These are phyloP conservation scores for Phytophthora sp. DNA, from an alignment of 352 stramenopile species.

Conservation along the genomic window DNA sequence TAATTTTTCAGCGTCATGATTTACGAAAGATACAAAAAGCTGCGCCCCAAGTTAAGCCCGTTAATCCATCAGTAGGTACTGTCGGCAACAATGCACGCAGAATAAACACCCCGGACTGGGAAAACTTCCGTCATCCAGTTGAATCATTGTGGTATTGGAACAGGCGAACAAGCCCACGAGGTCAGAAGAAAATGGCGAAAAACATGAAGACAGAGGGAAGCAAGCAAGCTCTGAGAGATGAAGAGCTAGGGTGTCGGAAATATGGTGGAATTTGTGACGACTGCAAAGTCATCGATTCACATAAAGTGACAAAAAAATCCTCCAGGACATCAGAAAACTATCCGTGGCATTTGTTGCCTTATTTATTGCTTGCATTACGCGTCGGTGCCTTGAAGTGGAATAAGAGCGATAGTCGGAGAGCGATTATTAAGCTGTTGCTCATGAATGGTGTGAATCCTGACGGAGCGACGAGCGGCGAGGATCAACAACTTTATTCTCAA, in stretches of 20 bases:
- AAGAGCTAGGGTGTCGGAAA: slow-evolving; percentile 30
- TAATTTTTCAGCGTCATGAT: slow-evolving; percentile 30
- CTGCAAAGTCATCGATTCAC: not conserved
- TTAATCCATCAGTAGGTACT: not conserved
- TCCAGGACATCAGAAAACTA: not conserved
- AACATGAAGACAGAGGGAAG: not conserved
- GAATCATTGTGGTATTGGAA: slow-evolving; percentile 38
- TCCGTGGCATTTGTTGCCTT: slow-evolving; percentile 3
- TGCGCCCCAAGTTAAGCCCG: not conserved
- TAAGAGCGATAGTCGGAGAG: not conserved
- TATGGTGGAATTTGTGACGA: slow-evolving; percentile 29
- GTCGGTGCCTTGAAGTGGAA: slow-evolving; percentile 15
- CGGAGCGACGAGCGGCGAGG: not conserved
- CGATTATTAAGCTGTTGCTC: slow-evolving; percentile 41
- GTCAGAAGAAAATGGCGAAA: not conserved
- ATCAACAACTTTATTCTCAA: too few species aligned
- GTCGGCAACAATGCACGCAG: not conserved
- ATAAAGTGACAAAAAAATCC: not conserved
- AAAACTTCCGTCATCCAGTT: slow-evolving; percentile 24
- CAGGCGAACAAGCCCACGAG: not conserved
- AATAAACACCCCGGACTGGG: slow-evolving; percentile 8
- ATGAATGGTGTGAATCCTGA: slow-evolving; percentile 29
- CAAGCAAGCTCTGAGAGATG: not conserved
- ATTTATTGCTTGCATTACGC: slow-evolving; percentile 44
- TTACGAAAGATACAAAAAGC: not conserved